These are phyloP conservation scores for Poterioochromonas sp. DNA, from an alignment of 352 stramenopile genomes.

Conservation along the genomic window DNA sequence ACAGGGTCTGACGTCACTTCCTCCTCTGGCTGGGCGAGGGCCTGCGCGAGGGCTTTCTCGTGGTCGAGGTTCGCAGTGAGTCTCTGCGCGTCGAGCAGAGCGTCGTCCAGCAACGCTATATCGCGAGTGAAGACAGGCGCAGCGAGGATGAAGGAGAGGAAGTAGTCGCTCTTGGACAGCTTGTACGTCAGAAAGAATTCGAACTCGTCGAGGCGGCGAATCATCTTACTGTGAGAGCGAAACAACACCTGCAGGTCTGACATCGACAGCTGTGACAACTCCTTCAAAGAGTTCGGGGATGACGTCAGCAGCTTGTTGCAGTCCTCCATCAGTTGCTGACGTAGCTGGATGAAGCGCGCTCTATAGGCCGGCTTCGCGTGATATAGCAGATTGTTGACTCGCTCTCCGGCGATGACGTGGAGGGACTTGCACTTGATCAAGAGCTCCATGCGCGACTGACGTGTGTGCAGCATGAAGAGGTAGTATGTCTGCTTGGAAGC, in stretches of 20 bases:
- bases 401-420: neutral
- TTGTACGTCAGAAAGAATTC: neutral
- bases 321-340: neutral
- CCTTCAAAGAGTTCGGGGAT: neutral
- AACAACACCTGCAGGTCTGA: neutral
- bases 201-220: neutral
- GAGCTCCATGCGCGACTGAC: neutral
- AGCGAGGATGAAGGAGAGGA: neutral
- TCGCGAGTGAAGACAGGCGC: neutral
- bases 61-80: neutral
- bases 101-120: neutral
- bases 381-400: neutral
- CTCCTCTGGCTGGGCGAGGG: neutral
- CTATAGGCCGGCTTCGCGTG: neutral
- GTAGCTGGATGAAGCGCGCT: neutral
- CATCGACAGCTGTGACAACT: neutral
- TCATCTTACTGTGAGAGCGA: neutral
- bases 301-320: neutral
- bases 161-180: neutral
- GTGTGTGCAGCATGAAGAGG: neutral
- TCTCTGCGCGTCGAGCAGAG: neutral
- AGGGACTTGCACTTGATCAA: neutral
- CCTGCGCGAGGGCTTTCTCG: neutral
- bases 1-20: too few relatives aligned
- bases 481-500: neutral